Percentiles rank a stretch among this genome's conserved stretches.
These are phyloP conservation scores for Eutypella sp. DNA, from an alignment of 2,329 filamentous ascomycete species.

Conservation along the genomic window DNA sequence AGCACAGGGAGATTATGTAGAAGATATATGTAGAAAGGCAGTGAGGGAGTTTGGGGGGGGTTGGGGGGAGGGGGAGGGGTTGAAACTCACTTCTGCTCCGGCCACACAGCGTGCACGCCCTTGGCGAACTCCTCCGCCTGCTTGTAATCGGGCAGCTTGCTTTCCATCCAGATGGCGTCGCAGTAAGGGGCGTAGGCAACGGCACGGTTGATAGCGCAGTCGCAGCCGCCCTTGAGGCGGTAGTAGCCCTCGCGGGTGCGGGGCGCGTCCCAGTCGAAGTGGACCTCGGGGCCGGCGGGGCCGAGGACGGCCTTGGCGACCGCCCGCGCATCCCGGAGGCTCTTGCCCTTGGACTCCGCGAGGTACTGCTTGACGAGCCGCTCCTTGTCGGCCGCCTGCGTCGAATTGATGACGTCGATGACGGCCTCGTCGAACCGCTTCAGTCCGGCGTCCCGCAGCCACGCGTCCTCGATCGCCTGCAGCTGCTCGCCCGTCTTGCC, in stretches of 20 bases:
- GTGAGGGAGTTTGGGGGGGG: neutral
- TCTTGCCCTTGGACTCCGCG: conserved; percentile 70
- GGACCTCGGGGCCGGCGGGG: conserved; percentile 68
- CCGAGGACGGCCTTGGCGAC: conserved; percentile 75
- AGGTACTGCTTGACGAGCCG: conserved; percentile 63
- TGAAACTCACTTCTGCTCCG: conserved; percentile 80
- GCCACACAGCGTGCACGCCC: conserved; percentile 90
- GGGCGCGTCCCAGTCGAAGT: conserved; percentile 94
- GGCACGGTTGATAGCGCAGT: conserved; percentile 86
- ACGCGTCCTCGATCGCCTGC: conserved; percentile 87
- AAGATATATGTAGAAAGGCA: neutral
- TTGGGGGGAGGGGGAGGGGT: conserved; percentile 1
- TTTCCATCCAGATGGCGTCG: conserved; percentile 99
- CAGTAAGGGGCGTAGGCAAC: conserved; percentile 89
- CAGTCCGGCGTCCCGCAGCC: conserved; percentile 72
- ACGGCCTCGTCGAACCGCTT: conserved; percentile 92
- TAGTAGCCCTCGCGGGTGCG: conserved; percentile 94
- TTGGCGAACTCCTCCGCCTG: conserved; percentile 92
- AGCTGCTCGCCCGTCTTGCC: conserved; percentile 78
- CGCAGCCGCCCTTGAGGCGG: conserved; percentile 83
- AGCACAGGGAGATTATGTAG: neutral
- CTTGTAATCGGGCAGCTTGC: conserved; percentile 84
- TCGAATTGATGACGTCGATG: conserved; percentile 70
- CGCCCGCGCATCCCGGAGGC: conserved; percentile 73
- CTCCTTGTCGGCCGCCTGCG: conserved; percentile 59